Evolutionary conservation across 352 stramenopile species (phyloP), one percentile per base, ranked within the genome.

Genomic region (Pilasporangium apinafurcum): DNA sequence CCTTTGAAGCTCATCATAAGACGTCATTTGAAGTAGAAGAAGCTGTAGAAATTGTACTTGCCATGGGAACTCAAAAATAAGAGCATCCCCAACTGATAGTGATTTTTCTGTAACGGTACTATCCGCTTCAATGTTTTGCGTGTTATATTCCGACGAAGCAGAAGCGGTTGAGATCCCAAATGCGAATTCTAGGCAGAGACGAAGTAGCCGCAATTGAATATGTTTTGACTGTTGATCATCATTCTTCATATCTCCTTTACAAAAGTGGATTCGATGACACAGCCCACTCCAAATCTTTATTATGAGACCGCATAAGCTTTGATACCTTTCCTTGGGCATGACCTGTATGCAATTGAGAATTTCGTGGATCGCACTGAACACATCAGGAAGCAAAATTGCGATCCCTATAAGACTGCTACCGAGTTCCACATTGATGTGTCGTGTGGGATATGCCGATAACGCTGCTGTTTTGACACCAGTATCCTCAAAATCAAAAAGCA

Each of bases 141-240:
- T 51, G 27, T 43, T 51, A 4, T 20, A 13, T 17, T 20, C 31
- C 18, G 62, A 44, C 2, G 57, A 62, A 17, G 58, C 46, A 24
- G 48, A 37, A 22, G 48, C 26, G 25, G 21, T 53, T 10, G 47
- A 42, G 24, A 73, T 51, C 21, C 64, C 75, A 34, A 84, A 68
- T 8, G 64, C 56, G 53, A 83, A 83, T 36, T 84, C 66, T 26
- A 84, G 63, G 26, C 50, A 66, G 22, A 83, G 48, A 0, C 71
- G 56, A 16, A 70, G 30, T 2, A 83, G 53, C 14, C 71, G 75
- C 22, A 72, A 51, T 10, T 44, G 44, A 38, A 83, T 57, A 18
- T 68, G 72, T 28, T 63, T 44, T 4, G 27, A 40, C 8, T 17
- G 37, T 21, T 50, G 29, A 28, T 50, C 22, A 7, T 30, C 34